These are phyloP conservation scores for Oxytropis ochrocephala DNA, from an alignment of 306 rosid species.

Conservation along the genomic window DNA sequence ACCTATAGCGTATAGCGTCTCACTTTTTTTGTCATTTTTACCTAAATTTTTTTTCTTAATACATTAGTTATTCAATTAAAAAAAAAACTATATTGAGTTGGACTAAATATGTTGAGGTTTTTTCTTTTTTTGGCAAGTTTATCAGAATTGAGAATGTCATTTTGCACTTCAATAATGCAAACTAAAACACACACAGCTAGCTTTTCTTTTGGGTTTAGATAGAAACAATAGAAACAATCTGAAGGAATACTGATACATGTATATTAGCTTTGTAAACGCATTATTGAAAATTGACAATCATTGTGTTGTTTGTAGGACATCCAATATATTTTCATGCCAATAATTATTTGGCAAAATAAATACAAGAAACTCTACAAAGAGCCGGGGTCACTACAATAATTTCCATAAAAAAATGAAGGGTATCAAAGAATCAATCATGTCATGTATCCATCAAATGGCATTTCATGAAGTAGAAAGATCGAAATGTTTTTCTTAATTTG, in stretches of 20 bases:
- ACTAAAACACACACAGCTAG: not conserved
- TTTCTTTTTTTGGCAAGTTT: conserved; percentile 9
- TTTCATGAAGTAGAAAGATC: conserved; percentile 15
- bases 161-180: conserved; percentile 18
- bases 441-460: conserved; percentile 20
- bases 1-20: too few species aligned
- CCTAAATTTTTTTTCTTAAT: too few species aligned
- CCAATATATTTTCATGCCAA: not conserved
- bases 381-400: not conserved
- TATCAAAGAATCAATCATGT: conserved; percentile 14
- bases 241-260: not conserved
- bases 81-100: too few species aligned
- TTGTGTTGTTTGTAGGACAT: conserved; percentile 2
- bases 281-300: conserved; percentile 16
- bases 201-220: not conserved
- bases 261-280: not conserved
- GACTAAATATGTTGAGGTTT: not conserved
- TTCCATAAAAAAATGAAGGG: not conserved
- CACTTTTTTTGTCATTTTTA: too few species aligned
- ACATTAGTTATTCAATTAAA: too few species aligned
- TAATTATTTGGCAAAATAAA: conserved; percentile 10
- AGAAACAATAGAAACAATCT: not conserved
- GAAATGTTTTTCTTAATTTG: conserved; percentile 3
- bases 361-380: not conserved
- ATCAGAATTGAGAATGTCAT: not conserved